Evolutionary conservation across 208 protist genomes (phyloP).

Genomic region (Entamoeba dispar): DNA sequence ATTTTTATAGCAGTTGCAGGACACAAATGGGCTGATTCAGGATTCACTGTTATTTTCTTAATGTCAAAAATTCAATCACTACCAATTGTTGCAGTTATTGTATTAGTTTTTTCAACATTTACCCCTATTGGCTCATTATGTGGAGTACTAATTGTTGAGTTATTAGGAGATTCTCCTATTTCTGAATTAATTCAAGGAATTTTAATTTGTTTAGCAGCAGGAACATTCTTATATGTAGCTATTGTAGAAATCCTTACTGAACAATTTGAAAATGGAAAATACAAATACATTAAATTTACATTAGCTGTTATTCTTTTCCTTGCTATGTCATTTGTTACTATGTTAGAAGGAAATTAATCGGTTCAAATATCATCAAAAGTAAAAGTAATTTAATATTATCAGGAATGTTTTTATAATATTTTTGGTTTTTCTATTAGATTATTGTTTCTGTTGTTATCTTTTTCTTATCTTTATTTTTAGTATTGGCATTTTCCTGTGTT

Average conservation of each 20-base stretch:
- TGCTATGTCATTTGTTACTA: not conserved
- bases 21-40: not conserved
- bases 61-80: not conserved
- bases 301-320: not conserved
- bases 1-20: not conserved
- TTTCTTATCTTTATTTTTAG: no score
- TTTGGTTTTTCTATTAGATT: no score
- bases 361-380: no score
- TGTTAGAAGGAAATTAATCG: not conserved
- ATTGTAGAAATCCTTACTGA: not conserved
- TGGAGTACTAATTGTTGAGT: not conserved
- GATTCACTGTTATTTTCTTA: not conserved
- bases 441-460: no score
- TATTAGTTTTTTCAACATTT: not conserved
- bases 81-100: not conserved
- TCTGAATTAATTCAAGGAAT: not conserved
- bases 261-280: not conserved
- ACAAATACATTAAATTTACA: not conserved
- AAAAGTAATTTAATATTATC: no score
- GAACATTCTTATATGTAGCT: not conserved
- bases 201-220: not conserved
- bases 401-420: no score
- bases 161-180: not conserved
- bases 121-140: not conserved
- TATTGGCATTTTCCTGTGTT: no score